Percentiles rank a stretch among this genome's conserved stretches.
Evolutionary conservation across 306 rosid species (phyloP).

Genomic region (Dryas octopetala): DNA sequence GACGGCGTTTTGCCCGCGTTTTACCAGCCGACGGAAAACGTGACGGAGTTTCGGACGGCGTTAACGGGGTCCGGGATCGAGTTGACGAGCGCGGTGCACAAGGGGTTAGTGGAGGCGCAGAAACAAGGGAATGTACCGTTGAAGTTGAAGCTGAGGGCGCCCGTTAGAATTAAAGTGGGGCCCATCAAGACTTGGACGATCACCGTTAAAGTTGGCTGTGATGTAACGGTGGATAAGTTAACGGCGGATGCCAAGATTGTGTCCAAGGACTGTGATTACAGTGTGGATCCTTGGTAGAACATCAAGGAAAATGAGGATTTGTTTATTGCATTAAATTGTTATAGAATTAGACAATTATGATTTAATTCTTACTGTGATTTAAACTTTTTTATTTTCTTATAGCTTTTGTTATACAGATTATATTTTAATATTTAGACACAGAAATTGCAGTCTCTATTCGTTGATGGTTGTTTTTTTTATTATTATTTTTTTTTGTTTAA

Average conservation of each 20-base stretch:
- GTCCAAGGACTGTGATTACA: constrained; percentile 44
- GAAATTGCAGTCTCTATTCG: too few relatives aligned
- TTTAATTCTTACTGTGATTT: not conserved
- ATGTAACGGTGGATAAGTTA: constrained; percentile 47
- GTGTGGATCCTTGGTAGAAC: constrained; percentile 28
- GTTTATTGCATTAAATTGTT: not conserved
- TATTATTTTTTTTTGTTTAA: too few relatives aligned
- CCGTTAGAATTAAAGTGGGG: constrained; percentile 61
- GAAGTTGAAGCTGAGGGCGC: constrained; percentile 42
- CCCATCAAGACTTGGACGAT: constrained; percentile 59
- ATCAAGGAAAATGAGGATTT: not conserved
- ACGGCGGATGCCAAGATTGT: constrained; percentile 51
- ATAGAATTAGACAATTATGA: not conserved
- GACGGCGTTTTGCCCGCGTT: constrained; percentile 60
- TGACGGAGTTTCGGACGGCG: constrained; percentile 50
- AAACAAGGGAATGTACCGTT: constrained; percentile 48
- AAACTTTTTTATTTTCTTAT: too few relatives aligned
- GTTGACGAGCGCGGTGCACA: constrained; percentile 27
- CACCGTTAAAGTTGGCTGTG: constrained; percentile 56
- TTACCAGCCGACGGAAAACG: constrained; percentile 64
- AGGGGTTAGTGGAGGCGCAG: constrained; percentile 31
- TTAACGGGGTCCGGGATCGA: constrained; percentile 42
- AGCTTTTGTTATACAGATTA: too few relatives aligned
- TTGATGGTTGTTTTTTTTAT: too few relatives aligned
- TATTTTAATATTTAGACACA: too few relatives aligned